Conservation (phyloP, 2,329 filamentous ascomycete genomes). For the Hawksworthiomyces lignivorus region DNA sequence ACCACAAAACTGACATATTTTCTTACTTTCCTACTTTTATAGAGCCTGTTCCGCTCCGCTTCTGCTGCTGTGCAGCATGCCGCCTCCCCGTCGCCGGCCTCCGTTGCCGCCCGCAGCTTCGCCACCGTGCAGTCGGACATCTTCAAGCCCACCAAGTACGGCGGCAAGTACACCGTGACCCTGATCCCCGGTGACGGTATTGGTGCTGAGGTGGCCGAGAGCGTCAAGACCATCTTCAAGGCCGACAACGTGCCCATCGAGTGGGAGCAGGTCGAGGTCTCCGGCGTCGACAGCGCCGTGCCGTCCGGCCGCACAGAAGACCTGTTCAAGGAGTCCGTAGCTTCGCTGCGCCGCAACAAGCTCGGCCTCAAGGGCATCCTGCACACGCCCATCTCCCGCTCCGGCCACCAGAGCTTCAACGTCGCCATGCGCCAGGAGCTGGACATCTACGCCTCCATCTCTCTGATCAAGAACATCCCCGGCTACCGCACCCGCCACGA, state of each 20-base stretch:
- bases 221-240: constrained; percentile 99
- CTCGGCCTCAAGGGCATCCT: constrained; percentile 98
- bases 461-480: constrained; percentile 98
- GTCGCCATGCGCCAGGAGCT: constrained; percentile 98
- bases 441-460: constrained; percentile 97
- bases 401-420: constrained; percentile 98
- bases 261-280: constrained; percentile 97
- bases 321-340: constrained; percentile 90
- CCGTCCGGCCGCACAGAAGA: constrained; percentile 74
- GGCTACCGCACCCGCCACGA: constrained; percentile 97
- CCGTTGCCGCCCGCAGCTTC: constrained; percentile 45
- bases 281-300: constrained; percentile 75
- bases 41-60: constrained; percentile 47
- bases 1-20: not conserved
- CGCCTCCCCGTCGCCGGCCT: constrained; percentile 15
- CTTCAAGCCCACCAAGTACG: constrained; percentile 98
- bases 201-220: constrained; percentile 94
- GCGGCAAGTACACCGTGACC: constrained; percentile 98
- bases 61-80: constrained; percentile 31
- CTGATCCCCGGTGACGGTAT: constrained; percentile 98
- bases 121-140: constrained; percentile 89
- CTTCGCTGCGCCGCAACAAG: constrained; percentile 96
- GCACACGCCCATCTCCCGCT: constrained; percentile 93
- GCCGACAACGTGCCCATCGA: constrained; percentile 97
- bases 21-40: constrained; percentile 10